Evolutionary conservation across 1,284 basidiomycete genomes (phyloP).

Genomic region (Sporisorium sorghi): DNA sequence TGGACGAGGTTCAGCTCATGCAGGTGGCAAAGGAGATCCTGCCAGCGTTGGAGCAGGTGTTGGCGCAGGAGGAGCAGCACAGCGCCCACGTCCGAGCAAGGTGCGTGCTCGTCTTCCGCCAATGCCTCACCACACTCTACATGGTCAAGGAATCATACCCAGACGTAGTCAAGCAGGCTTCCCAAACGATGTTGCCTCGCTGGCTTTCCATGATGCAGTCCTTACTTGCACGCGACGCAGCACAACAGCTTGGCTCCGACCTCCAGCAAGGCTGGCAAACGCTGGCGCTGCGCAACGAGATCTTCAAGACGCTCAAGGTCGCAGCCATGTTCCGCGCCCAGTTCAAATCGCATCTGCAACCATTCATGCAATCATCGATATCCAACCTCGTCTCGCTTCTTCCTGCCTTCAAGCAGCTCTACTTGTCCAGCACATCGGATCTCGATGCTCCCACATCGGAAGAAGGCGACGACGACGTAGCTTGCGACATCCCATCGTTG

Average conservation of each 20-base stretch:
- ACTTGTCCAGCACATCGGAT: conserved; percentile 70
- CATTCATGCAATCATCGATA: conserved; percentile 41
- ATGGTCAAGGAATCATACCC: conserved; percentile 95
- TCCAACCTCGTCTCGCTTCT: conserved; percentile 44
- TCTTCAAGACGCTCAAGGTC: conserved; percentile 61
- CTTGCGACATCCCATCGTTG: conserved; percentile 77
- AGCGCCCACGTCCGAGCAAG: conserved; percentile 74
- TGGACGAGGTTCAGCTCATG: conserved; percentile 66
- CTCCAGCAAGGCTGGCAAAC: conserved; percentile 45
- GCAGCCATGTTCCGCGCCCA: conserved; percentile 57
- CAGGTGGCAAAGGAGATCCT: conserved; percentile 60
- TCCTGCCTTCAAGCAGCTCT: conserved; percentile 46
- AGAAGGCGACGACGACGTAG: conserved; percentile 78
- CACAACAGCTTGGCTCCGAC: conserved; percentile 22
- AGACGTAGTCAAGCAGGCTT: conserved; percentile 83
- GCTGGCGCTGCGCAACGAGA: conserved; percentile 56
- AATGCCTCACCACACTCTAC: conserved; percentile 87
- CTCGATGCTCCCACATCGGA: conserved; percentile 75
- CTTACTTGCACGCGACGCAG: conserved; percentile 31
- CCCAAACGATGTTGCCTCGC: conserved; percentile 81
- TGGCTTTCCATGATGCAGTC: conserved; percentile 74
- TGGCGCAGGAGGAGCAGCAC: conserved; percentile 43
- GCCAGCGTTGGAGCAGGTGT: conserved; percentile 56
- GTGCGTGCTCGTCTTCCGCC: conserved; percentile 87
- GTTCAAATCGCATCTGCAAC: conserved; percentile 49